phyloP scores from a whole-genome alignment of 768 basidiomycete genomes.

The Tricholoma bakamatsutake region DNA sequence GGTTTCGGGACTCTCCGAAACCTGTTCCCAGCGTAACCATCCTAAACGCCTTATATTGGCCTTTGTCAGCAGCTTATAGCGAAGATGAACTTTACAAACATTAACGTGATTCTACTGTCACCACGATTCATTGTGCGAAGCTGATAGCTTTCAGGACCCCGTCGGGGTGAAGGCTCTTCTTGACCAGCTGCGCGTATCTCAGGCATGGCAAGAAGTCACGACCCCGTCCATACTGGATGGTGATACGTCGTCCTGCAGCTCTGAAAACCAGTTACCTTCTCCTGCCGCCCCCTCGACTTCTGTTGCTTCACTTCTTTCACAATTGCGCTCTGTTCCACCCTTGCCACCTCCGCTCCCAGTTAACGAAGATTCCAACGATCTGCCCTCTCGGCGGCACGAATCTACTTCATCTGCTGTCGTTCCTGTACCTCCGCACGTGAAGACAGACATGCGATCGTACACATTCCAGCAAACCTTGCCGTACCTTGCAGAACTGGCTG shows the following conservation, averaged over 20 bases:
- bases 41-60: no score
- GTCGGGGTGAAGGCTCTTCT: conserved; percentile 63
- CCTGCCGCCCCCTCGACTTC: conserved; percentile 20
- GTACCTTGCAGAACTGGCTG: conserved; percentile 52
- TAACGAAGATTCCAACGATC: background rate
- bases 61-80: background rate
- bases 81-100: conserved; percentile 45
- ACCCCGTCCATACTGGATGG: conserved; percentile 1
- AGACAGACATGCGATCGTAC: conserved; percentile 36
- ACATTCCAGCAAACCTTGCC: conserved; percentile 72
- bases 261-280: conserved; percentile 2
- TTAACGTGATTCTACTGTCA: conserved; percentile 42
- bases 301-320: conserved; percentile 61
- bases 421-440: background rate
- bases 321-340: conserved; percentile 37
- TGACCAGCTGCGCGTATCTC: conserved; percentile 59
- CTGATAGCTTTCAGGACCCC: conserved; percentile 45
- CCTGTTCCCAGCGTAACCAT: no score
- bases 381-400: conserved; percentile 1
- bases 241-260: background rate
- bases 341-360: background rate
- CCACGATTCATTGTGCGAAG: background rate
- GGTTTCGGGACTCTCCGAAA: no score
- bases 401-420: conserved; percentile 3
- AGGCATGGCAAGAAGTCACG: conserved; percentile 57